Base-by-base conservation (phyloP, 495 filamentous ascomycete genomes). In the Astrothelium subdiscretum region DNA sequence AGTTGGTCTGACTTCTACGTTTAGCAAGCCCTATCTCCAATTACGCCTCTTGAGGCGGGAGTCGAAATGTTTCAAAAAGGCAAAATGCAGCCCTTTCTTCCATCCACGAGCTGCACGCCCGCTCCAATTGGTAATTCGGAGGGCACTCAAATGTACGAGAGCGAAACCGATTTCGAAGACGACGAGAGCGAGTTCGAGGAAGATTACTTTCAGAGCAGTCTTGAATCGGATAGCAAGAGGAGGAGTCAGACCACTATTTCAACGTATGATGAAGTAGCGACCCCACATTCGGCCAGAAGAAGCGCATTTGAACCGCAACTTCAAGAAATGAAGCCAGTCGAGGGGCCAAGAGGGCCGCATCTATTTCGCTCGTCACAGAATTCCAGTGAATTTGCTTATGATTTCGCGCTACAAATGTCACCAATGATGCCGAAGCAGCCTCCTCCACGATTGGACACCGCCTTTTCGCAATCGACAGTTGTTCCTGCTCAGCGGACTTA, bases 291-390 rank as follows among this genome's bases (percentile, higher is more conserved):
- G 38, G 77, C 76, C 61, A 62, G 68, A 66, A 69, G 70, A 62
- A 62, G 59, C 32, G 69, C 79, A 57, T 84, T 85, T 54, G 76
- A 79, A 18, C 60, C 73, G 26, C 66, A 69, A 12, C 66, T 77
- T 31, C 69, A 75, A 57, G 69, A 71, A 38, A 67, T 76, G 59
- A 87, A 84, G 68, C 77, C 84, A 38, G 86, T 91, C 1, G 82
- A 90, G 68, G 91, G 91, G 26, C 91, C 91, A 5, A 79, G 77
- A 64, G 91, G 92, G 3, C 92, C 91, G 2, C 92, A 96, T 76
- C 78, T 97, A n/a, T 97, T 97, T 75, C 82, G 89, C 61, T 78
- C 75, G 63, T 65, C 75, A 73, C 66, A 80, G 72, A 42, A 72
- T 74, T 71, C 76, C 13, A 70, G 73, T 12, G 85, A 87, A 61